Base-by-base conservation (phyloP, 106 monocot genomes). In the Acanthochlamys bracteata region DNA sequence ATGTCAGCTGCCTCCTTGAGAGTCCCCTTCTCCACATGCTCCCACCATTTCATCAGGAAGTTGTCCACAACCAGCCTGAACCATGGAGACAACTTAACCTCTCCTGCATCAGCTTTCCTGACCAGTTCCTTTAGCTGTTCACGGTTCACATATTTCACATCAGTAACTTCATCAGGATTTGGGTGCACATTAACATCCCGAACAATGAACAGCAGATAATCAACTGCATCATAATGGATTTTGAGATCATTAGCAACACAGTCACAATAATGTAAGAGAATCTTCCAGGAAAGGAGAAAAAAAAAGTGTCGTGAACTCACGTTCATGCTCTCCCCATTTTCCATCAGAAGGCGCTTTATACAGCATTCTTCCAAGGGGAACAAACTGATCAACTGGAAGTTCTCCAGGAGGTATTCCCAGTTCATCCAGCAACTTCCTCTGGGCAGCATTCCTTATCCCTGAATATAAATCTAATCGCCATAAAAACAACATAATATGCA, bases 331-430 rank as follows among this genome's bases (percentile, higher is more conserved):
- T 13, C 95, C 95, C 95, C 95, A 96, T 77, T 96, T 96, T n/a
- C 95, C 95, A 83, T 96, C 95, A 61, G 95, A 96, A 20, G 95
- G 84, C 14, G 95, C 90, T 75, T 96, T 96, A 68, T 96, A 96
- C 22, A 96, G 80, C 70, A 96, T 90, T 46, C 95, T 71, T 0
- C 95, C 87, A 27, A 96, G 78, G 53, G 90, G 95, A 41, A 71
- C 78, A 68, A 96, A 96, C 24, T 96, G 69, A 52, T 90, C 87
- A 7, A 90, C 69, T 26, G 95, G 95, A 21, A 90, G 23, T 20
- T 90, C 82, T 49, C 82, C 84, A 33, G 95, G 72, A 16, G n/a
- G 73, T 23, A 96, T 90, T 39, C 95, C 95, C 40, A 96, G 73
- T 63, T 96, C 95, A 67, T 96, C 95, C 13, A 84, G 65, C 17